Evolutionary conservation across 257 asterid genomes (phyloP), one percentile per base, ranked within the genome.

Genomic region (Jacaranda copaia): DNA sequence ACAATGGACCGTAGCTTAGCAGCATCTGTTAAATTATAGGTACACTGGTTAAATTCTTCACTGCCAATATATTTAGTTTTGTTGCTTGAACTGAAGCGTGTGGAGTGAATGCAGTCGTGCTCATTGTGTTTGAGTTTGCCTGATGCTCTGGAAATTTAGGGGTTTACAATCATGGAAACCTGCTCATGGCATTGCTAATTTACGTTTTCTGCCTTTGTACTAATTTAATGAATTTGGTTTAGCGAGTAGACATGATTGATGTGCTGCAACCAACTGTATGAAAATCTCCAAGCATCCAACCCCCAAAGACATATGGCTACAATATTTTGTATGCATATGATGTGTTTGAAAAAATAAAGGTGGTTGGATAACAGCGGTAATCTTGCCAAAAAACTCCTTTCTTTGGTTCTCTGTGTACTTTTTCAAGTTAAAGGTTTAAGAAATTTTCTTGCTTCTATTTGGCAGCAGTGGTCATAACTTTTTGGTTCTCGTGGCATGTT

Each of bases 61-160:
- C 45, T 49, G 74, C 15, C 1, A 35, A 52, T 35, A 19, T 25
- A 5, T 25, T 55, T n/a, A 18, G 38, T 13, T 49, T 25, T 68
- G 73, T 36, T 67, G 51, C 52, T 46, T 68, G 79, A 73, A 67
- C 36, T 57, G 62, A 66, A 72, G 55, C 73, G 48, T 52, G 36
- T 36, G 45, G 62, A 35, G 6, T 42, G 56, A 68, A 42, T 32
- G 13, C 58, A 6, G 43, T 53, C 16, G 46, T 60, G 49, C 55
- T 60, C 25, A 61, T 51, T 25, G 38, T 16, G 11, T 3, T 25
- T 19, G 39, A 5, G 3, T 53, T 32, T 43, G 69, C 70, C 43
- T 42, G 14, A 13, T 25, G 10, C 25, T 4, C 15, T 15, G 5
- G 19, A 49, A 3, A 16, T 70, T 19, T 18, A 38, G 3, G 55